phyloP scores from a whole-genome alignment of 352 stramenopile genomes.

The Plasmopara viticola region DNA sequence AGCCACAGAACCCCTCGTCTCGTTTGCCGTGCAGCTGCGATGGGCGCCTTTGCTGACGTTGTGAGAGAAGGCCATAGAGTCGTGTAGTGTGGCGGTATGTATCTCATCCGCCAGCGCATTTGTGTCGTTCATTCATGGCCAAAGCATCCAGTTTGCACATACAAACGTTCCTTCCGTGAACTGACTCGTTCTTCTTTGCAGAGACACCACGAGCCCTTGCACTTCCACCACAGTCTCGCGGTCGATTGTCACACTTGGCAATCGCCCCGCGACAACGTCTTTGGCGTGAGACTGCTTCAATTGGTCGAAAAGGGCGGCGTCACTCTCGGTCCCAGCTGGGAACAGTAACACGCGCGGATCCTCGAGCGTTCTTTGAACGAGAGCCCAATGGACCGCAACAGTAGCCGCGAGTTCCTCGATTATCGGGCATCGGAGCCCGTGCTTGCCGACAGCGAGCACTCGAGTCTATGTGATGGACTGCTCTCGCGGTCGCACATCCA shows the following conservation, averaged over 20 bases:
- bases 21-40: constrained; percentile 20
- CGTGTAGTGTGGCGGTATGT: neutral
- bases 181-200: neutral
- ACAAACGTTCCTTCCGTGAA: neutral
- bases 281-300: constrained; percentile 4
- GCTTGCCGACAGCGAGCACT: constrained; percentile 25
- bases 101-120: constrained; percentile 1
- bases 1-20: constrained; percentile 17
- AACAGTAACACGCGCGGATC: neutral
- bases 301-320: neutral
- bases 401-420: constrained; percentile 13
- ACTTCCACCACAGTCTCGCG: neutral
- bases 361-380: constrained; percentile 1
- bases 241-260: constrained; percentile 17
- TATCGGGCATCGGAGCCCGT: constrained; percentile 30
- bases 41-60: neutral
- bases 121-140: constrained; percentile 1
- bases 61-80: neutral
- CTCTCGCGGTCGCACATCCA: constrained; percentile 26
- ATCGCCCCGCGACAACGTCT: constrained; percentile 20
- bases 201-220: neutral
- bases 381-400: constrained; percentile 18
- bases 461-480: constrained; percentile 19
- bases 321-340: neutral
- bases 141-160: neutral